A percentile compares a stretch with the other conserved stretches of the same genome.
Evolutionary conservation across 257 asterid genomes (phyloP).

Genomic region (Jacaranda copaia): DNA sequence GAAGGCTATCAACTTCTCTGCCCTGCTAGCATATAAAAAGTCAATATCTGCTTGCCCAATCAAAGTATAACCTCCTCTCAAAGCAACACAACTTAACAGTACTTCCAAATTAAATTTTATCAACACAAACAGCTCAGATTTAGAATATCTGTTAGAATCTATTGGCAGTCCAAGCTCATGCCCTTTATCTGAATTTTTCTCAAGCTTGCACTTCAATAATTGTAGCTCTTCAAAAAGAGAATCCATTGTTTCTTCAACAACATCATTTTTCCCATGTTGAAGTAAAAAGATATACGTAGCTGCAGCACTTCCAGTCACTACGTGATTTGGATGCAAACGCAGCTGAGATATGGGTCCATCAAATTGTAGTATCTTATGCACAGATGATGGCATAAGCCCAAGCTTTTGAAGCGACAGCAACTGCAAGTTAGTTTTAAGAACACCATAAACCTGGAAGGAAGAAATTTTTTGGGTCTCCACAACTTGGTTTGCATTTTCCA

Average conservation of each 20-base stretch:
- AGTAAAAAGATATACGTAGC: constrained; percentile 90
- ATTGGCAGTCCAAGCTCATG: constrained; percentile 41
- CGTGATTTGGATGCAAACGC: constrained; percentile 96
- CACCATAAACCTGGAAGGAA: constrained; percentile 92
- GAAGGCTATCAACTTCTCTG: constrained; percentile 61
- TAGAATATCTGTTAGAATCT: constrained; percentile 57
- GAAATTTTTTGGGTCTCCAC: constrained; percentile 51
- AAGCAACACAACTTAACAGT: constrained; percentile 69
- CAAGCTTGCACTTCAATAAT: constrained; percentile 60
- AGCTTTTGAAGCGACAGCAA: constrained; percentile 90
- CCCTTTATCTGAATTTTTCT: constrained; percentile 46
- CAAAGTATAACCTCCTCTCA: constrained; percentile 51
- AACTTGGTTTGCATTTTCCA: constrained; percentile 48
- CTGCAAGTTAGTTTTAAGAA: constrained; percentile 94
- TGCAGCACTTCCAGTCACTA: constrained; percentile 89
- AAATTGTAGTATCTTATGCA: constrained; percentile 69
- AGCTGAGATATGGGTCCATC: constrained; percentile 80
- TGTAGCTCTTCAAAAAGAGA: constrained; percentile 80
- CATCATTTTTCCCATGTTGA: constrained; percentile 78
- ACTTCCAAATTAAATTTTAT: constrained; percentile 81
- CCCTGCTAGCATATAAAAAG: constrained; percentile 59
- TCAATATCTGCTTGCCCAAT: constrained; percentile 57
- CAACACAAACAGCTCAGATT: constrained; percentile 68
- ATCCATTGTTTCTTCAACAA: constrained; percentile 72
- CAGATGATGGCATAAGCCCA: constrained; percentile 84